Base-by-base conservation (phyloP, 163 green algal genomes). In the Chloromonas sp. region DNA sequence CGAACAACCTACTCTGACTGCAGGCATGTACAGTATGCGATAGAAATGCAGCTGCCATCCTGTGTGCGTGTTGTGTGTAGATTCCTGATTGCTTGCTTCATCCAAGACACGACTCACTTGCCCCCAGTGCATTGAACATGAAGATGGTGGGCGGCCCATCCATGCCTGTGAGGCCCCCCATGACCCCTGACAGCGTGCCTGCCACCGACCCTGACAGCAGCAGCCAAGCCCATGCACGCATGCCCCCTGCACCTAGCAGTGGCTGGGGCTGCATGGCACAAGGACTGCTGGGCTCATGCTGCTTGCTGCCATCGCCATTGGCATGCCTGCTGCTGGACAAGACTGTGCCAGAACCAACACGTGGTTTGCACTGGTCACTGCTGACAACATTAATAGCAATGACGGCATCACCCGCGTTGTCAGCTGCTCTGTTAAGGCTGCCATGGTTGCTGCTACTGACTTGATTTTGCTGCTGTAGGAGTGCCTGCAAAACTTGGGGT, bases 81-180 rank as follows among this genome's bases (percentile, higher is more conserved):
- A 36, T 36, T 36, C 36, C 36, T 36, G 36, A 36, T 36, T 36
- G 36, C 36, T 36, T 36, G 36, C 36, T 36, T 36, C 36, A 36
- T 36, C 36, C 36, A 36, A 36, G 36, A 36, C 36, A 36, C 36
- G 36, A 81, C 77, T 61, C 77, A 81, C 77, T 60, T 60, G 77
- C 77, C 61, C 77, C n/a, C 77, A 81, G n/a, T 2, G n/a, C 15
- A 60, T 81, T 81, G 77, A 81, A 81, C 77, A 81, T 81, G 77
- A 81, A 81, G 77, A 81, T 81, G 15, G 77, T 81, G 57, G 77
- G 77, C 15, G 77, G 77, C n/a, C 77, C 77, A 8, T 81, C 77
- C 15, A 81, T 81, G 2, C 77, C 77, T 8, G 77, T 81, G 1
- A 81, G n/a, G n/a, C 77, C 77, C 1, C 77, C 77, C 77, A 81